Conservation (phyloP, 352 stramenopile genomes). For the Phytophthora ohioensis region DNA sequence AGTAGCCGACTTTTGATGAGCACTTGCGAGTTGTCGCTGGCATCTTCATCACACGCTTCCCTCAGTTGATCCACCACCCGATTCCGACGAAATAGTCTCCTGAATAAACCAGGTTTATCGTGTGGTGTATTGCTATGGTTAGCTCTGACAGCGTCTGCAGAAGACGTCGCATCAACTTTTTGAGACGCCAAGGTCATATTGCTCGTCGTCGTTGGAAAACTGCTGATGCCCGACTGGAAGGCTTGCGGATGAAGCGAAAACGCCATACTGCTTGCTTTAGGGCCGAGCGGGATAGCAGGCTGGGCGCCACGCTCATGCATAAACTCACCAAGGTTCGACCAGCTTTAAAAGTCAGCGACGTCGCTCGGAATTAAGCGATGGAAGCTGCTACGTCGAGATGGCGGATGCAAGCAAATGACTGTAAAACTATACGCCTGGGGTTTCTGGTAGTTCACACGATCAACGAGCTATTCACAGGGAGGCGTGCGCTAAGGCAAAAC, state of each 20-base stretch:
- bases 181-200: neutral
- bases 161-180: slow-evolving; percentile 35
- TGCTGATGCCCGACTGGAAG: slow-evolving; percentile 25
- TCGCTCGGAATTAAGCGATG: slow-evolving; percentile 4
- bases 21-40: slow-evolving; percentile 13
- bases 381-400: slow-evolving; percentile 13
- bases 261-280: slow-evolving; percentile 35
- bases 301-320: slow-evolving; percentile 37
- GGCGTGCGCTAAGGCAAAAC: slow-evolving; percentile 28
- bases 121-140: neutral
- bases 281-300: slow-evolving; percentile 23
- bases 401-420: neutral
- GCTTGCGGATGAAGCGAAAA: slow-evolving; percentile 23
- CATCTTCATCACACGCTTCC: neutral
- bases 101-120: slow-evolving; percentile 8
- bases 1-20: slow-evolving; percentile 66
- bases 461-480: slow-evolving; percentile 33
- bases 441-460: slow-evolving; percentile 17
- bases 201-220: slow-evolving; percentile 9
- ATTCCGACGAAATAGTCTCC: slow-evolving; percentile 24
- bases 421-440: slow-evolving; percentile 11
- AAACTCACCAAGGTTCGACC: slow-evolving; percentile 25
- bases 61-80: slow-evolving; percentile 10
- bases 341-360: slow-evolving; percentile 12
- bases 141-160: slow-evolving; percentile 6